Base-by-base conservation (phyloP, 1,139 yeast species). In the Pichia sp. region DNA sequence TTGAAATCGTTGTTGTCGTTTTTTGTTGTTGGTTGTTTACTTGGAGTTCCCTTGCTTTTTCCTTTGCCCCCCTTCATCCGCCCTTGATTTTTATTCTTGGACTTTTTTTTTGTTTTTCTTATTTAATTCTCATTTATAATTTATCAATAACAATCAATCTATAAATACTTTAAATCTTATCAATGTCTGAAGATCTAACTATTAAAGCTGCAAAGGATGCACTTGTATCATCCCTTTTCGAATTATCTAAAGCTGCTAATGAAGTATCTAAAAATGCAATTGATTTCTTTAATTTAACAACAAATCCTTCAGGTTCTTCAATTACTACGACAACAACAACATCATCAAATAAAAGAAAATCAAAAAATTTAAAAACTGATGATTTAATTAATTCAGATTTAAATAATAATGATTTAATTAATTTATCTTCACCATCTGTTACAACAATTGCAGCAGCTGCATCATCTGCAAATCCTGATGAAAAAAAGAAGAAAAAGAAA, bases 241-340 rank as follows among this genome's bases (percentile, higher is more conserved):
- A 83, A 61, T 75, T 87, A 49, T 80, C 94, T 43, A 84, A 81
- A 59, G 86, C 62, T 43, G 90, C 95, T 38, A 78, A 75, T 52
- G 89, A 83, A 47, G 86, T 92, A 40, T 87, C 94, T 35, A 69
- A 79, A 37, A 89, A 92, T 30, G 78, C 90, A 32, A 77, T 85
- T 50, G 81, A 80, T 58, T 84, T 83, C 64, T 83, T 81, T 71
- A 80, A 80, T 57, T 70, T 73, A 26, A 67, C 78, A 23, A 60
- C 67, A 25, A 43, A 16, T 16, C 16, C 54, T 33, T 9, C 37
- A 29, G 29, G n/a, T 12, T 11, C 40, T 2, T 10, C 33, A 10
- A 20, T 32, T 11, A 27, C 36, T 25, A 16, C 27, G 16, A 32
- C 45, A 4, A 31, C 37, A 6, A 30, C 40, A 4, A 23, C 37